These are phyloP conservation scores for Leccinum ochraceum DNA, from an alignment of 768 basidiomycete genomes.

Conservation along the genomic window DNA sequence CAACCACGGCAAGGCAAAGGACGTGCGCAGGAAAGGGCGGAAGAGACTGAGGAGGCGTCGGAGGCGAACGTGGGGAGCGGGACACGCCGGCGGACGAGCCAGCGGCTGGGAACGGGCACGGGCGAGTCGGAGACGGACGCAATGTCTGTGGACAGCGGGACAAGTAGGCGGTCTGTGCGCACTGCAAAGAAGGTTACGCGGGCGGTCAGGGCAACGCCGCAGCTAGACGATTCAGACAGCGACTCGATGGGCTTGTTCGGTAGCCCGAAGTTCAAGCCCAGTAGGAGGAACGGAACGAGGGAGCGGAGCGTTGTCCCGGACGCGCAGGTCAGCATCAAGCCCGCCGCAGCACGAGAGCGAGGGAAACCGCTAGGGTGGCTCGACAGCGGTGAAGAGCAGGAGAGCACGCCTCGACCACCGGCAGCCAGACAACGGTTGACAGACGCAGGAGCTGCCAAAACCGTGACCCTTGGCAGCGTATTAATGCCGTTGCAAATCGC, in stretches of 20 bases:
- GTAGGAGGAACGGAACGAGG: not conserved
- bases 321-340: not conserved
- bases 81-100: constrained; percentile 4
- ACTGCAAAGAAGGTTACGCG: constrained; percentile 2
- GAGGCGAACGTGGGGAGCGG: constrained; percentile 2
- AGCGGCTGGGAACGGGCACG: not conserved
- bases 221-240: constrained; percentile 1
- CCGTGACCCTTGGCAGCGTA: not conserved
- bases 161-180: constrained; percentile 13
- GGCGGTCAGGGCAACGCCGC: not conserved
- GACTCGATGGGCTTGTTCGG: not conserved
- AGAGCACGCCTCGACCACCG: constrained; percentile 28
- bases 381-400: constrained; percentile 11
- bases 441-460: not conserved
- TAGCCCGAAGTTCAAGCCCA: not conserved
- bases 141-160: constrained; percentile 31
- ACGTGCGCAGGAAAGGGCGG: not conserved
- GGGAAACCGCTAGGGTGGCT: constrained; percentile 7
- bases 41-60: not conserved
- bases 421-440: constrained; percentile 7
- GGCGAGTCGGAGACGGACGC: constrained; percentile 26
- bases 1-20: constrained; percentile 8
- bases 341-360: not conserved
- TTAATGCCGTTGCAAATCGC: constrained; percentile 25
- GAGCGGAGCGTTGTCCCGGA: not conserved